Base-by-base conservation (phyloP, 148 eudicot genomes). In the Dianthus caryophyllus region DNA sequence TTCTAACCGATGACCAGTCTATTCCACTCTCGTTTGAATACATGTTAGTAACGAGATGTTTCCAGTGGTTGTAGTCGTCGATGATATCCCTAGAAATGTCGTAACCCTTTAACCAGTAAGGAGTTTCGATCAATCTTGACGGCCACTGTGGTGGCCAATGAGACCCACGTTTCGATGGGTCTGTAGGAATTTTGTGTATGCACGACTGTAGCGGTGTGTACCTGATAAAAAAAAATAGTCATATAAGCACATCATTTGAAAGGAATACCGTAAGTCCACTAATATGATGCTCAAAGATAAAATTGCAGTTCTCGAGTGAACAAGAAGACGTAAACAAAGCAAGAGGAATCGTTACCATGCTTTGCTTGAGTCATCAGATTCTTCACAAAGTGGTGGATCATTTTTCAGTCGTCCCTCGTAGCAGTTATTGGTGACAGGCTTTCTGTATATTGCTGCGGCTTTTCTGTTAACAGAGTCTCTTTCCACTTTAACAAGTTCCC, bases 141-240 rank as follows among this genome's bases (percentile, higher is more conserved):
- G 94, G 86, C 94, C 94, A 88, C 38, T 17, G 68, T 52, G 78
- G 60, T 51, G 94, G 94, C 86, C 89, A 88, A 25, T 82, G 76
- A 24, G 87, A 81, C 17, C 89, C 90, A 41, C 88, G 87, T 20
- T 77, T 80, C 12, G 79, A 76, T 73, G 76, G 47, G 62, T 77
- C 75, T 39, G 55, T 78, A n/a, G 94, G 90, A 54, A 78, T 82
- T 77, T 70, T 83, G 73, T 85, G 86, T 58, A 88, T 75, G 80
- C 94, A 88, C 68, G 94, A 81, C 72, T 85, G 58, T 55, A 88
- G 71, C 12, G 78, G 76, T 67, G 79, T 79, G 48, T 83, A 78
- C 94, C 94, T 88, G 81, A 63, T 33, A 33, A 63, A 48, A 61
- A 12, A 46, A 14, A 30, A 39, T 51, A 20, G 48, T 10, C 27